phyloP scores from a whole-genome alignment of 2,329 filamentous ascomycete species.

The Apiospora rasikravindrae region DNA sequence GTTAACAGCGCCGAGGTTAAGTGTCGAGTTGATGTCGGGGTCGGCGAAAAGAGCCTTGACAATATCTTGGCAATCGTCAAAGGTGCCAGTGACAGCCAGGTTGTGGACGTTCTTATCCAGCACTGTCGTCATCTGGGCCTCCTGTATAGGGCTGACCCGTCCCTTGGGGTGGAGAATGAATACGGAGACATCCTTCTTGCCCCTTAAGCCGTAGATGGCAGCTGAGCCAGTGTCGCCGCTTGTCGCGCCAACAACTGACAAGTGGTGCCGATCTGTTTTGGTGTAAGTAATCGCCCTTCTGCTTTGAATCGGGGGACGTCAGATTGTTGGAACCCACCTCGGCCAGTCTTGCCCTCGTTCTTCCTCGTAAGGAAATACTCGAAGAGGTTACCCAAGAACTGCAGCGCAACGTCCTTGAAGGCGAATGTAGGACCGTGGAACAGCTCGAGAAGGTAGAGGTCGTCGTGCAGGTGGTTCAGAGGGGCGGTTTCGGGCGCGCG shows the following conservation, averaged over 20 bases:
- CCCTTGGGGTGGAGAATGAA: conserved; percentile 95
- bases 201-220: conserved; percentile 91
- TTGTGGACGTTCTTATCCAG: conserved; percentile 93
- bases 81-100: conserved; percentile 85
- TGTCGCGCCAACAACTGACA: conserved; percentile 87
- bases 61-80: conserved; percentile 97
- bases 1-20: conserved; percentile 92
- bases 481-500: conserved; percentile 80
- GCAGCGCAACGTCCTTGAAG: conserved; percentile 93
- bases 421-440: conserved; percentile 96
- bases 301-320: background rate
- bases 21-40: conserved; percentile 77
- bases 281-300: conserved; percentile 36
- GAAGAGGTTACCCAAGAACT: conserved; percentile 95
- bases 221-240: conserved; percentile 91
- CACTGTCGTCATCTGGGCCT: conserved; percentile 96
- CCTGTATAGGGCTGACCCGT: conserved; percentile 88
- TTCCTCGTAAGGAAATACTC: conserved; percentile 82
- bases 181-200: conserved; percentile 96
- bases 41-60: conserved; percentile 94
- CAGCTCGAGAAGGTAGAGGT: conserved; percentile 87
- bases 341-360: conserved; percentile 71
- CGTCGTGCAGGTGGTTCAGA: conserved; percentile 75
- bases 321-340: conserved; percentile 42
- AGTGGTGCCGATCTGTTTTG: conserved; percentile 70